A percentile compares a stretch with the other conserved stretches of the same genome.
Evolutionary conservation across 176 grass and related monocot genomes (phyloP).

Genomic region (Raddia distichophylla): DNA sequence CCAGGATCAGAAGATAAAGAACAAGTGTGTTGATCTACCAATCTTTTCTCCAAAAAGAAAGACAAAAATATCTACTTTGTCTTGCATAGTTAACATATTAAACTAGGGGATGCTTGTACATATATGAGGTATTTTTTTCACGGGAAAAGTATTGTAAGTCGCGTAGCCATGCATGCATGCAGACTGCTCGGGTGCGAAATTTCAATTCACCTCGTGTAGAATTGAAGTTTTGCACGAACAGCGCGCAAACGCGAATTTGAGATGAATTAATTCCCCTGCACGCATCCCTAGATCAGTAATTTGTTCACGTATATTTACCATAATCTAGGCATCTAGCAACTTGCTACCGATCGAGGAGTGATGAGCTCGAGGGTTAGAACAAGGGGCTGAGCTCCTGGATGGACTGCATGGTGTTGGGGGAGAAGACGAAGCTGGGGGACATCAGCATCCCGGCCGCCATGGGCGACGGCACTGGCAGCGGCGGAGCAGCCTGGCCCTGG

Average conservation of each 20-base stretch:
- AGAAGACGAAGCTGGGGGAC: constrained; percentile 50
- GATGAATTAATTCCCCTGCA: neutral
- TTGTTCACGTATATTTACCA: neutral
- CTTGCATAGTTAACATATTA: neutral
- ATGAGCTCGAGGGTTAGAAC: constrained; percentile 8
- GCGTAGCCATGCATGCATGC: neutral
- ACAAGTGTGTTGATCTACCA: neutral
- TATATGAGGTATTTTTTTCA: neutral
- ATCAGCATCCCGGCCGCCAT: constrained; percentile 43
- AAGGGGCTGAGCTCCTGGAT: constrained; percentile 57
- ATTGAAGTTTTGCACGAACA: constrained; percentile 42
- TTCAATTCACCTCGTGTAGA: neutral
- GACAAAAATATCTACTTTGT: no score
- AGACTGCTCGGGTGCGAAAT: constrained; percentile 42
- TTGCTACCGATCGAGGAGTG: neutral
- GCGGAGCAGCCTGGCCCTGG: neutral
- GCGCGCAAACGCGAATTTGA: neutral
- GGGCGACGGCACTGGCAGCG: constrained; percentile 12
- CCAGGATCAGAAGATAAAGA: neutral
- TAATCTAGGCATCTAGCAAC: neutral
- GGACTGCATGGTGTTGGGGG: constrained; percentile 46
- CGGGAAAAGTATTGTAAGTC: constrained; percentile 13
- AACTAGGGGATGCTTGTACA: neutral
- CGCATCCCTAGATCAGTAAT: neutral
- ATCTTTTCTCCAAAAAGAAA: neutral